These are phyloP conservation scores for Eragrostis nindensis DNA, from an alignment of 176 grass and related monocot genomes.

Conservation along the genomic window DNA sequence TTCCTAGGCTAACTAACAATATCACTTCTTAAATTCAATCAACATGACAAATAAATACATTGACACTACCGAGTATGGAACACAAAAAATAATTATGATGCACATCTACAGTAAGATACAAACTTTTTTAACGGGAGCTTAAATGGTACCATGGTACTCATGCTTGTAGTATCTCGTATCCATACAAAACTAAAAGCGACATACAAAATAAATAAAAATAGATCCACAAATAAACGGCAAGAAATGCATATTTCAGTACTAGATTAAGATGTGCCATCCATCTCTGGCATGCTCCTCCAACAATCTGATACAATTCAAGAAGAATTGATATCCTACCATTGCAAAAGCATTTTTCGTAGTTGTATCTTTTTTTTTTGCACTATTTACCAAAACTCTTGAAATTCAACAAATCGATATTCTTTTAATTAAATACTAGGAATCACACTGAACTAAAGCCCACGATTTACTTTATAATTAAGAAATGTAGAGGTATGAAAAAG, in stretches of 20 bases:
- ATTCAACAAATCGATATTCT: too few species aligned
- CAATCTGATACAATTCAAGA: conserved; percentile 28
- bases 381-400: too few species aligned
- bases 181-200: conserved; percentile 18
- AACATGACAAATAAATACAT: neutral
- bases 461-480: too few species aligned
- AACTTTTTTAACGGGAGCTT: neutral
- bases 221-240: neutral
- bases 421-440: too few species aligned
- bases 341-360: too few species aligned
- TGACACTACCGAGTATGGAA: neutral
- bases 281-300: neutral
- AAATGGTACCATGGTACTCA: neutral
- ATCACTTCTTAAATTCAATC: neutral
- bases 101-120: neutral
- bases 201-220: neutral
- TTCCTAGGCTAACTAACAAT: neutral
- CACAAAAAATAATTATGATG: neutral
- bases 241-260: conserved; percentile 1
- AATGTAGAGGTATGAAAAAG: too few species aligned
- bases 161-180: conserved; percentile 30
- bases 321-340: too few species aligned
- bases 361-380: too few species aligned
- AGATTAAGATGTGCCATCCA: conserved; percentile 8
- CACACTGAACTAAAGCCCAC: too few species aligned